phyloP scores from a whole-genome alignment of 2,329 filamentous ascomycete species.

The Sporothrix euskadiensis region DNA sequence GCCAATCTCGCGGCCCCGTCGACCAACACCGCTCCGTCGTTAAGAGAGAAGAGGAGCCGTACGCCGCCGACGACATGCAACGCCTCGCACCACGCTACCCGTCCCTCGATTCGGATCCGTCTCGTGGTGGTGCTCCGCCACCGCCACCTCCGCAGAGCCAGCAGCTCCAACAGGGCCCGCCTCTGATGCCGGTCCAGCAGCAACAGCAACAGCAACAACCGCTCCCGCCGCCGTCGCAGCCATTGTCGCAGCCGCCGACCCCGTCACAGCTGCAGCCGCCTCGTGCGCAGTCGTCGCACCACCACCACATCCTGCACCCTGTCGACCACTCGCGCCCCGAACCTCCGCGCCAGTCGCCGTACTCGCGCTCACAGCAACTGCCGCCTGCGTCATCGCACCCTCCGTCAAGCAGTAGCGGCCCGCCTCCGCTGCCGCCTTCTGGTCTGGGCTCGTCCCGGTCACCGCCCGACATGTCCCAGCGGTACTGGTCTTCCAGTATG shows the following conservation, averaged over 20 bases:
- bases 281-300: conserved; percentile 17
- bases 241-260: conserved; percentile 12
- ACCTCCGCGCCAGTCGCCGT: conserved; percentile 22
- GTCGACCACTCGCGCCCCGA: conserved; percentile 21
- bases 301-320: conserved; percentile 17
- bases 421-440: neutral
- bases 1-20: neutral
- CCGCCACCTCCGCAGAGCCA: neutral
- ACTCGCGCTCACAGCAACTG: conserved; percentile 16
- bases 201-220: neutral
- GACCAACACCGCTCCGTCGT: conserved; percentile 18
- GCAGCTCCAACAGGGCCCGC: conserved; percentile 1
- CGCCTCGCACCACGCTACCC: conserved; percentile 25
- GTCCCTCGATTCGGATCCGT: conserved; percentile 1
- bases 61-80: conserved; percentile 24
- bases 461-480: conserved; percentile 23
- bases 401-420: neutral
- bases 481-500: conserved; percentile 27
- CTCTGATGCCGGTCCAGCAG: conserved; percentile 30
- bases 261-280: conserved; percentile 16
- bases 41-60: conserved; percentile 32
- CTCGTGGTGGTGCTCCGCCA: neutral
- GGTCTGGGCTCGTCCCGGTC: conserved; percentile 26
- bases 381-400: neutral
- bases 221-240: conserved; percentile 1